Evolutionary conservation across 179 eudicot species (phyloP).

Genomic region (Spergularia azorica): DNA sequence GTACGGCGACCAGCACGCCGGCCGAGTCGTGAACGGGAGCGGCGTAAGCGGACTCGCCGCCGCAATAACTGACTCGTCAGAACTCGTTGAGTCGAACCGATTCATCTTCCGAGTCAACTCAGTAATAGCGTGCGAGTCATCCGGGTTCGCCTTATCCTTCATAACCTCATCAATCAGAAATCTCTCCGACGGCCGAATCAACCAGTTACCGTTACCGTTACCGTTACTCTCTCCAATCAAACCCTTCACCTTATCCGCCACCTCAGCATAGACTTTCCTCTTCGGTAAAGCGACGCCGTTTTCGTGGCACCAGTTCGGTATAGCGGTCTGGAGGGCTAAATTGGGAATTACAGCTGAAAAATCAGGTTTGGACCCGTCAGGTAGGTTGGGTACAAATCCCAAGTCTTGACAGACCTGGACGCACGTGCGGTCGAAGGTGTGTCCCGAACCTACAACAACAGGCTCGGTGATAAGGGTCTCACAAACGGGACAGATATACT

Average conservation of each 20-base stretch:
- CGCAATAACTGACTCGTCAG: conserved; percentile 81
- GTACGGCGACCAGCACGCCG: conserved; percentile 63
- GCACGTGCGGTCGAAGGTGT: conserved; percentile 66
- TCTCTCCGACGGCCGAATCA: conserved; percentile 52
- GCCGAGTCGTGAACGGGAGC: conserved; percentile 67
- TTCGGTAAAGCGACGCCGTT: conserved; percentile 32
- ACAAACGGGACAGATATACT: conserved; percentile 76
- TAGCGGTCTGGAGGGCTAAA: conserved; percentile 55
- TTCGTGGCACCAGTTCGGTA: conserved; percentile 60
- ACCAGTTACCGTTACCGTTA: not conserved
- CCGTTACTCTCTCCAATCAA: conserved; percentile 14
- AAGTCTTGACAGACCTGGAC: conserved; percentile 49
- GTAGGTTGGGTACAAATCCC: conserved; percentile 45
- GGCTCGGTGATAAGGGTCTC: conserved; percentile 66
- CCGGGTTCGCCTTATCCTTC: conserved; percentile 46
- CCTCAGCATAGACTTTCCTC: conserved; percentile 33
- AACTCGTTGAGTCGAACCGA: conserved; percentile 56
- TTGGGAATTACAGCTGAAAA: conserved; percentile 57
- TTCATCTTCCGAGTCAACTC: conserved; percentile 54
- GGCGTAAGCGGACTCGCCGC: conserved; percentile 43
- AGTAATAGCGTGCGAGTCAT: conserved; percentile 55
- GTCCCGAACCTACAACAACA: conserved; percentile 70
- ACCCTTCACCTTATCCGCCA: conserved; percentile 34
- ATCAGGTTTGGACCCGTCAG: conserved; percentile 59
- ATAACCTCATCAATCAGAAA: conserved; percentile 52